Percentiles rank a stretch among this genome's conserved stretches.
phyloP scores from a whole-genome alignment of 208 protist species.

The Porcisia deanei region DNA sequence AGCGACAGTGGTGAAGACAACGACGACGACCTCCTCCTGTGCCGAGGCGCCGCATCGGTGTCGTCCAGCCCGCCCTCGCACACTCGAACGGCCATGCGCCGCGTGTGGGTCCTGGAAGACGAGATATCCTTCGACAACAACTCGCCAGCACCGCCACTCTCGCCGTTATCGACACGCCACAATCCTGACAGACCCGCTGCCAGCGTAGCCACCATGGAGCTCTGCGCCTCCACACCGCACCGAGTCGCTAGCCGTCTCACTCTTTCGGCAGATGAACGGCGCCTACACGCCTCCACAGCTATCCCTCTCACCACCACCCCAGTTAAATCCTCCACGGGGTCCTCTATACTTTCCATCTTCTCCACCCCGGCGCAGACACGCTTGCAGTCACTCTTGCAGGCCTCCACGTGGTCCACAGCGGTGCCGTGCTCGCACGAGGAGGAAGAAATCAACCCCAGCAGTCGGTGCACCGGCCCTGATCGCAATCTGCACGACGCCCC shows the following conservation, averaged over 20 bases:
- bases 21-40: neutral
- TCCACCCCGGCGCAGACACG: conserved; percentile 24
- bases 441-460: neutral
- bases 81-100: conserved; percentile 18
- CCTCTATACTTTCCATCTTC: conserved; percentile 20
- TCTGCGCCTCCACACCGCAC: conserved; percentile 1
- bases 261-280: conserved; percentile 14
- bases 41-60: conserved; percentile 1
- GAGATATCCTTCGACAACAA: neutral
- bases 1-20: neutral
- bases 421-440: neutral
- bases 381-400: conserved; percentile 26
- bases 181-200: neutral
- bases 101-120: neutral
- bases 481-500: neutral
- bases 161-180: neutral
- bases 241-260: conserved; percentile 8
- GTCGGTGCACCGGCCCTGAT: neutral
- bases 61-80: conserved; percentile 32
- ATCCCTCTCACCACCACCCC: conserved; percentile 5
- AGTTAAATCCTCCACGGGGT: neutral
- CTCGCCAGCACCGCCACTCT: neutral
- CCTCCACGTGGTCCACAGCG: conserved; percentile 19
- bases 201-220: neutral
- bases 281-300: conserved; percentile 17